Conservation (phyloP, 2,329 filamentous ascomycete species). For the Phaeosphaeriaceae sp. region DNA sequence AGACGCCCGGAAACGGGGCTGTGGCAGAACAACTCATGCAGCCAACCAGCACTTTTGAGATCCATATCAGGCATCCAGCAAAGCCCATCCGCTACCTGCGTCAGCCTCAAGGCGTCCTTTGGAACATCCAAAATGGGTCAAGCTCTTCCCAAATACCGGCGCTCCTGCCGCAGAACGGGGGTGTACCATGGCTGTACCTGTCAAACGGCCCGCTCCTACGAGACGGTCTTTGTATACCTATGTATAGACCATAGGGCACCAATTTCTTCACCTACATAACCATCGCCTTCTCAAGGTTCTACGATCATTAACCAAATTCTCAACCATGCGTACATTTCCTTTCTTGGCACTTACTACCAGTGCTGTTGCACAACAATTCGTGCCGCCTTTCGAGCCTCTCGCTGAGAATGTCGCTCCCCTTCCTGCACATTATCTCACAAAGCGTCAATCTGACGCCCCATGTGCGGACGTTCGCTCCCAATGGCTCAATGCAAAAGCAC, state of each 20-base stretch:
- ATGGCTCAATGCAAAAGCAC: constrained; percentile 1
- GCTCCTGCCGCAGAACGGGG: not conserved
- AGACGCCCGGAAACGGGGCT: not conserved
- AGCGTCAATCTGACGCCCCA: not conserved
- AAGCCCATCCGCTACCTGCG: not conserved
- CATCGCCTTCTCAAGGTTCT: not conserved
- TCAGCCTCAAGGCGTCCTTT: not conserved
- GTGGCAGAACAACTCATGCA: not conserved
- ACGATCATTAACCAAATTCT: not conserved
- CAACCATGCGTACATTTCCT: not conserved
- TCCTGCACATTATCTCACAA: not conserved
- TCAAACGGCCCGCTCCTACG: not conserved
- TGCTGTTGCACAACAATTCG: not conserved
- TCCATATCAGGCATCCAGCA: not conserved
- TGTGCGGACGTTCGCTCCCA: constrained; percentile 2
- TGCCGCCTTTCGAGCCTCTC: not conserved
- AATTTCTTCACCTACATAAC: not conserved
- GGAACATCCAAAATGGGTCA: not conserved
- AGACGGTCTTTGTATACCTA: not conserved
- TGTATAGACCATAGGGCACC: not conserved
- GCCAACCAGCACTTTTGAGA: not conserved
- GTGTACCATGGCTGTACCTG: not conserved
- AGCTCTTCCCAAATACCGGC: not conserved
- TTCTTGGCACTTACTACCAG: not conserved
- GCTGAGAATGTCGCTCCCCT: not conserved